A percentile compares a stretch with the other conserved stretches of the same genome.
These are phyloP conservation scores for Triticum monococcum DNA, from an alignment of 176 grass and related monocot species.

Conservation along the genomic window DNA sequence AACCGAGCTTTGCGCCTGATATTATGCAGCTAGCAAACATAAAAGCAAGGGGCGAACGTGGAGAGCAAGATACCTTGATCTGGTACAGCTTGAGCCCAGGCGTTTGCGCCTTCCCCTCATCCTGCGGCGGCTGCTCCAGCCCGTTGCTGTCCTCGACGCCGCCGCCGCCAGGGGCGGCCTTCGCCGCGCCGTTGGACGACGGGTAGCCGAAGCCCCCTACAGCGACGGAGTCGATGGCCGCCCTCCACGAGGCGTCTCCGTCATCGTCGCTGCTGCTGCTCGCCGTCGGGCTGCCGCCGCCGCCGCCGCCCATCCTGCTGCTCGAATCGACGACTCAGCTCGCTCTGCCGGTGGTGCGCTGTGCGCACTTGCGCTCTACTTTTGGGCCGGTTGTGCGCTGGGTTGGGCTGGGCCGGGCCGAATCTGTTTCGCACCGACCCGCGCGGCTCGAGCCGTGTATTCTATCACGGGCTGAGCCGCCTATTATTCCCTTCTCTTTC, in stretches of 20 bases:
- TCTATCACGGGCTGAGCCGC: slow-evolving; percentile 26
- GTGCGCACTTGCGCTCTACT: background rate
- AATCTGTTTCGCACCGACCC: slow-evolving; percentile 21
- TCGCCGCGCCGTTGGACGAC: slow-evolving; percentile 40
- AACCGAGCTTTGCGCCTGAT: background rate
- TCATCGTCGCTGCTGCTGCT: slow-evolving; percentile 84
- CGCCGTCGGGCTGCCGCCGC: slow-evolving; percentile 29
- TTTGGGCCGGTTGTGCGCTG: background rate
- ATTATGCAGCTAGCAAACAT: background rate
- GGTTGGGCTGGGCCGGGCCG: background rate
- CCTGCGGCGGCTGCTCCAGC: slow-evolving; percentile 21
- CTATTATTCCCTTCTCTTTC: slow-evolving; percentile 2
- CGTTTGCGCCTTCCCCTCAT: slow-evolving; percentile 29
- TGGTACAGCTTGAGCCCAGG: slow-evolving; percentile 86
- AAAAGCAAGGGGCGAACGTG: background rate
- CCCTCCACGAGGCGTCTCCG: slow-evolving; percentile 72
- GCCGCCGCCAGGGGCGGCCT: background rate
- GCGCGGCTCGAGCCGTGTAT: background rate
- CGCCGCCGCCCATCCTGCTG: slow-evolving; percentile 32
- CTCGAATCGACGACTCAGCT: background rate
- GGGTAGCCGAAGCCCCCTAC: slow-evolving; percentile 40
- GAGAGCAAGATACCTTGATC: slow-evolving; percentile 58
- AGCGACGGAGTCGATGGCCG: slow-evolving; percentile 72
- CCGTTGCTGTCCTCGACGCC: background rate
- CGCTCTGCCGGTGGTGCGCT: background rate